Base-by-base conservation (phyloP, 225 moss, liverwort and hornwort genomes). In the Takakia lepidozioides region DNA sequence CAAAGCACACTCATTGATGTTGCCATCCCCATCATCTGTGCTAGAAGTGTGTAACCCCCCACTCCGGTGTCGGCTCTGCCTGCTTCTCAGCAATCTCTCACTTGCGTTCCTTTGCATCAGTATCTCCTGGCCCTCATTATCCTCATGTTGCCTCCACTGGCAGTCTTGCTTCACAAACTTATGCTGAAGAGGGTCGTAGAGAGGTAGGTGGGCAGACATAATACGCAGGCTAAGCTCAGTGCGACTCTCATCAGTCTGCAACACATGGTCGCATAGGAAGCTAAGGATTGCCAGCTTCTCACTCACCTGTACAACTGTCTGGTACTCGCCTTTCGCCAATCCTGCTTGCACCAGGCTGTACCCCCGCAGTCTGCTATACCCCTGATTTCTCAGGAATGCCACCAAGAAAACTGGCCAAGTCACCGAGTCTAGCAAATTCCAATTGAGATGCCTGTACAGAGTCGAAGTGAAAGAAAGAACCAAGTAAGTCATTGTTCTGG, bases 331-430 rank as follows among this genome's bases (percentile, higher is more conserved):
- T 10, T 18, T 64, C 40, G 72, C 60, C 27, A 83, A 46, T 25
- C 78, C 78, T 43, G 65, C 62, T 65, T 69, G 70, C 42, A 80
- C 73, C 50, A 69, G 52, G 49, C 80, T 73, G 19, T 75, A 64
- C 27, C 67, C 64, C 29, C 61, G 73, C 25, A 58, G 63, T 51
- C 44, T 67, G 62, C 63, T 76, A 59, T 85, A 87, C 44, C 78
- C 87, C 62, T 91, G 84, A 10, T 90, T 85, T 42, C 82, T 81
- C 29, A 91, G 62, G 55, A 80, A 87, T 40, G 75, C 80, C 59
- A 68, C 63, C 43, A 91, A 52, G 57, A 75, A 91, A 20, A 84
- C 71, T 52, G 95, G 95, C 95, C 95, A 98, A 3, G 95, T 91
- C 29, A 87, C 68, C 59, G 61, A 8, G 68, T 98, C 95, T 57